These are phyloP conservation scores for Coniella vitis DNA, from an alignment of 2,329 filamentous ascomycete genomes.

Conservation along the genomic window DNA sequence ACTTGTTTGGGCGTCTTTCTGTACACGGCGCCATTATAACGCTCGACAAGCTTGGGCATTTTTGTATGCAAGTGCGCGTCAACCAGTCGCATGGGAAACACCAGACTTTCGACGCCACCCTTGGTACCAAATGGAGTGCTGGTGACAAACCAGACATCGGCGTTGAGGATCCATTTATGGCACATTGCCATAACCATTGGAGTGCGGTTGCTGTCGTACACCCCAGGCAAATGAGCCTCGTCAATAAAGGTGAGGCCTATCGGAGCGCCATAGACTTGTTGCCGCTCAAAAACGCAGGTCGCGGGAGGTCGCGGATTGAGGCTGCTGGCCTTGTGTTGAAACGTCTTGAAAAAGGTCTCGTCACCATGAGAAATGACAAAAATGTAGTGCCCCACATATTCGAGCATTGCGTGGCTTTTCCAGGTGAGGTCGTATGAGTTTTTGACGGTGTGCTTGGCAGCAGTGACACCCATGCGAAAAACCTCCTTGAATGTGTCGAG, in stretches of 20 bases:
- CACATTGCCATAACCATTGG: neutral
- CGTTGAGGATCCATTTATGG: neutral
- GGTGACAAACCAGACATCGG: slow-evolving; percentile 1
- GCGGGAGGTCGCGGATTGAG: neutral
- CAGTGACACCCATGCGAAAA: neutral
- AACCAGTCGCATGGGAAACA: neutral
- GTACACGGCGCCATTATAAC: neutral
- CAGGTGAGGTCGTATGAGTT: neutral
- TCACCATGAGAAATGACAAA: neutral
- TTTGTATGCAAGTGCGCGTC: neutral
- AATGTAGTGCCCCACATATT: neutral
- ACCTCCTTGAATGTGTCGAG: neutral
- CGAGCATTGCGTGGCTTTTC: neutral
- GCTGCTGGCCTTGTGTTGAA: neutral
- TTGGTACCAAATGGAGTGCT: neutral
- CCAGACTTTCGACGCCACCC: neutral
- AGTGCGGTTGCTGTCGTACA: neutral
- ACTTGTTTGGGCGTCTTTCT: neutral
- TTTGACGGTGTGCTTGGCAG: neutral
- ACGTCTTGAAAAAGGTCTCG: neutral
- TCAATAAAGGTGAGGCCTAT: slow-evolving; percentile 1
- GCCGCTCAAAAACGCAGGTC: neutral
- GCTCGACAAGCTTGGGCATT: neutral
- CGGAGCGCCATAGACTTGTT: neutral
- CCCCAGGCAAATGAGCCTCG: slow-evolving; percentile 1